Percentiles rank a stretch among this genome's conserved stretches.
phyloP scores from a whole-genome alignment of 2,329 filamentous ascomycete species.

The Monosporascus cannonballus region DNA sequence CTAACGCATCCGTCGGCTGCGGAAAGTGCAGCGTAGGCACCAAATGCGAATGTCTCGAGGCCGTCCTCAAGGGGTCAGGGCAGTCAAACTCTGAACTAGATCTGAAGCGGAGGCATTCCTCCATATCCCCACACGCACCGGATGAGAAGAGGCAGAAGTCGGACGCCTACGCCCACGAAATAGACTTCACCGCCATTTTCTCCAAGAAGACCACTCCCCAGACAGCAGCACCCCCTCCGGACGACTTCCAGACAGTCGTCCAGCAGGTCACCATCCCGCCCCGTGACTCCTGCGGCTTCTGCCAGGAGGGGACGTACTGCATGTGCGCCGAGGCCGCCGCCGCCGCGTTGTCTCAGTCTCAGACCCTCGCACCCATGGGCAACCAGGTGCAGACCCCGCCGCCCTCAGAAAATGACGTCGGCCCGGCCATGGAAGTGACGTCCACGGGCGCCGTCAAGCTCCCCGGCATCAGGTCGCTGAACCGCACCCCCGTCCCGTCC shows the following conservation, averaged over 20 bases:
- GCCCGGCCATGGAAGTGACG: conserved; percentile 52
- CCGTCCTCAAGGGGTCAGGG: conserved; percentile 30
- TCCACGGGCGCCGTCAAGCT: conserved; percentile 57
- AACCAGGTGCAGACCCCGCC: conserved; percentile 52
- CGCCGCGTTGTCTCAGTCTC: conserved; percentile 30
- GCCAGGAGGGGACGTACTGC: conserved; percentile 74
- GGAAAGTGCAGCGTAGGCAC: conserved; percentile 58
- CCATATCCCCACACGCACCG: conserved; percentile 34
- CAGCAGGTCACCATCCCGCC: conserved; percentile 32
- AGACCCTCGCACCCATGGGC: conserved; percentile 33
- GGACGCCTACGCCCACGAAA: conserved; percentile 51
- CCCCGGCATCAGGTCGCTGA: conserved; percentile 35
- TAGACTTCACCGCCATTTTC: conserved; percentile 68
- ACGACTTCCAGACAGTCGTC: conserved; percentile 25
- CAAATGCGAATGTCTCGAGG: conserved; percentile 57
- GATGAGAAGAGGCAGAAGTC: conserved; percentile 52
- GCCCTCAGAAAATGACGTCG: conserved; percentile 55
- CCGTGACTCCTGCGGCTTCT: conserved; percentile 74
- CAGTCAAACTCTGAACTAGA: conserved; percentile 26
- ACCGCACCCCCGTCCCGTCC: conserved; percentile 19
- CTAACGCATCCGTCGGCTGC: conserved; percentile 52
- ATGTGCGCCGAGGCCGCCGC: conserved; percentile 61
- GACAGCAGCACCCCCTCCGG: conserved; percentile 12
- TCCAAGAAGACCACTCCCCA: conserved; percentile 37
- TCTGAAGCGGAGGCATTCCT: conserved; percentile 44